Percentiles rank a stretch among this genome's conserved stretches.
Conservation (phyloP, 768 basidiomycete species). For the Postia placenta region DNA sequence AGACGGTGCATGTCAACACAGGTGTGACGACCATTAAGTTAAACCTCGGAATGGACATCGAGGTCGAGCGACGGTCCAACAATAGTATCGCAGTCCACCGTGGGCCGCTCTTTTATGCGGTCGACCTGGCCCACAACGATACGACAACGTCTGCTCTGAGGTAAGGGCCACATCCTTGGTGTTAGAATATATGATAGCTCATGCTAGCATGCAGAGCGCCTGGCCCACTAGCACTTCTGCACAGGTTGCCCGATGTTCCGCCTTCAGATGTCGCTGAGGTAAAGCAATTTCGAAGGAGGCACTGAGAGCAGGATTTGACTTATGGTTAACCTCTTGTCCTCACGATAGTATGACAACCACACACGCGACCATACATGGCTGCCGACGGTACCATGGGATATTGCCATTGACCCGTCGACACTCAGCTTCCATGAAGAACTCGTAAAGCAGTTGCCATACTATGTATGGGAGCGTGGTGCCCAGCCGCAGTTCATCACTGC, state of each 20-base stretch:
- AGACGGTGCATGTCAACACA: conserved; percentile 32
- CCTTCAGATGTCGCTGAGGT: neutral
- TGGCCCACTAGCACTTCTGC: conserved; percentile 40
- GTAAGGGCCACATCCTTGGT: too few species aligned
- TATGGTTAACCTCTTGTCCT: neutral
- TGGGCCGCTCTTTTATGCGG: conserved; percentile 49
- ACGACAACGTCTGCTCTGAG: conserved; percentile 36
- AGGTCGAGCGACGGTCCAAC: conserved; percentile 43
- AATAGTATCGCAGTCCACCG: conserved; percentile 48
- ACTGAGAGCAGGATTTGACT: too few species aligned
- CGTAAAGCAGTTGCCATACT: neutral
- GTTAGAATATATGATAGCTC: too few species aligned
- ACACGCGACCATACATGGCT: conserved; percentile 17
- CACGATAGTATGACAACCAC: neutral
- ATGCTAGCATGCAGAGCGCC: too few species aligned
- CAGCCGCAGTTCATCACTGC: neutral
- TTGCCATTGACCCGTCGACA: conserved; percentile 43
- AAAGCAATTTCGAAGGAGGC: too few species aligned
- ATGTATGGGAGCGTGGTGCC: neutral
- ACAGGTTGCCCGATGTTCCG: neutral
- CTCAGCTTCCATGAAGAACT: conserved; percentile 19
- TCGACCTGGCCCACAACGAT: conserved; percentile 39
- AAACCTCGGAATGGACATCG: conserved; percentile 41
- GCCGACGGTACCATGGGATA: conserved; percentile 43
- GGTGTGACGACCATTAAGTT: conserved; percentile 41